Evolutionary conservation across 2,329 filamentous ascomycete genomes (phyloP).

Genomic region (Coniochaeta pulveracea): DNA sequence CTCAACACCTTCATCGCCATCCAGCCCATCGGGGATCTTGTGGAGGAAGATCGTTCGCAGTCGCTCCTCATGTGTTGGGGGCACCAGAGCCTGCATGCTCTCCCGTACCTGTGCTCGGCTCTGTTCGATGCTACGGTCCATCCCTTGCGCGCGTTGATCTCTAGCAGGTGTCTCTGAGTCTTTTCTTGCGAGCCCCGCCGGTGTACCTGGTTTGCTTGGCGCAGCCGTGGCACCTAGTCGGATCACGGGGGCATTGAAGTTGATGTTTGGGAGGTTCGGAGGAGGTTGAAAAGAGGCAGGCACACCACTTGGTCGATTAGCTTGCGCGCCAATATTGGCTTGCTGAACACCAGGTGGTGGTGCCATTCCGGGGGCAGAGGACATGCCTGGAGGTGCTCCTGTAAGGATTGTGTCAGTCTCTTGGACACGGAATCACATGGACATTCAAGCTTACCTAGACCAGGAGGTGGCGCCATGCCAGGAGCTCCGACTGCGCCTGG

Average conservation of each 20-base stretch:
- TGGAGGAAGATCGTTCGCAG: slow-evolving; percentile 84
- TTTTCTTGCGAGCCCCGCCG: slow-evolving; percentile 27
- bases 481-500: slow-evolving; percentile 48
- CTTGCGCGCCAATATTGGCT: slow-evolving; percentile 54
- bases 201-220: slow-evolving; percentile 45
- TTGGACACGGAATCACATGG: too few relatives aligned
- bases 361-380: slow-evolving; percentile 68
- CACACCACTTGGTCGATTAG: slow-evolving; percentile 70
- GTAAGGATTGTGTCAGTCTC: slow-evolving; percentile 1
- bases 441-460: slow-evolving; percentile 59
- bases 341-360: slow-evolving; percentile 70
- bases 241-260: slow-evolving; percentile 95
- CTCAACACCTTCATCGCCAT: slow-evolving; percentile 70
- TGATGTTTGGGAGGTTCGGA: slow-evolving; percentile 90
- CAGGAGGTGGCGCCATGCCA: slow-evolving; percentile 67
- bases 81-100: slow-evolving; percentile 59
- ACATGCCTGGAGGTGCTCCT: slow-evolving; percentile 73
- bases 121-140: slow-evolving; percentile 56
- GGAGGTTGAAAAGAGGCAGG: slow-evolving; percentile 81
- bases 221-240: slow-evolving; percentile 63
- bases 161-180: slow-evolving; percentile 31
- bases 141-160: slow-evolving; percentile 38
- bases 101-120: slow-evolving; percentile 58
- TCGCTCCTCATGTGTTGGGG: slow-evolving; percentile 83
- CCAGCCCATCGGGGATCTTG: slow-evolving; percentile 68